These are phyloP conservation scores for Corymbia citriodora DNA, from an alignment of 441 rosid species.

Conservation along the genomic window DNA sequence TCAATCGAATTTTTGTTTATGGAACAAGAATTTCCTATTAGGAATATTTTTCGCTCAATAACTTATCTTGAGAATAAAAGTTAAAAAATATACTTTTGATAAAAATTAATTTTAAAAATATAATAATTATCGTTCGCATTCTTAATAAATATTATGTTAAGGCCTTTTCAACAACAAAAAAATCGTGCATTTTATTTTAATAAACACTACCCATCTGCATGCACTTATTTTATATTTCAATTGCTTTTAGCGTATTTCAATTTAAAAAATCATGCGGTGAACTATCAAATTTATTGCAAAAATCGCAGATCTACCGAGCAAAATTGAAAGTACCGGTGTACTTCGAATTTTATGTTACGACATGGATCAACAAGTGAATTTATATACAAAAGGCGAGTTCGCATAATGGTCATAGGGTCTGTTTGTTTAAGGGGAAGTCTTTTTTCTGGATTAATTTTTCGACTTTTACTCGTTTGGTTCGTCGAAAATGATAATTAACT, in stretches of 20 bases:
- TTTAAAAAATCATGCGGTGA: not conserved
- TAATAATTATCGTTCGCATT: no score
- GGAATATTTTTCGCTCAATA: no score
- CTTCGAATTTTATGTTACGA: not conserved
- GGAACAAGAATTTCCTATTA: no score
- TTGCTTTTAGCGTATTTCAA: not conserved
- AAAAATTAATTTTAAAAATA: no score
- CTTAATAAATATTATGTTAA: not conserved
- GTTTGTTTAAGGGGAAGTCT: rapidly evolving
- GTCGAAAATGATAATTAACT: no score
- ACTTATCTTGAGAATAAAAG: no score
- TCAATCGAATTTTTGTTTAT: no score
- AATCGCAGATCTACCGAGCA: not conserved
- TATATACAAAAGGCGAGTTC: not conserved
- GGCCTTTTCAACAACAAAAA: not conserved
- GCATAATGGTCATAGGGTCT: not conserved
- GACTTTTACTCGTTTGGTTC: no score
- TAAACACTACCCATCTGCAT: not conserved
- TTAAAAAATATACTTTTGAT: no score
- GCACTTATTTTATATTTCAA: not conserved
- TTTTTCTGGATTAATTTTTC: no score
- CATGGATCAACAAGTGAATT: no score
- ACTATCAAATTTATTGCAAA: not conserved
- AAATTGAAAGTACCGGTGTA: not conserved
- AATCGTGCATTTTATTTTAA: not conserved